Evolutionary conservation across 495 filamentous ascomycete genomes (phyloP).

Genomic region (Talaromyces stipitatus): DNA sequence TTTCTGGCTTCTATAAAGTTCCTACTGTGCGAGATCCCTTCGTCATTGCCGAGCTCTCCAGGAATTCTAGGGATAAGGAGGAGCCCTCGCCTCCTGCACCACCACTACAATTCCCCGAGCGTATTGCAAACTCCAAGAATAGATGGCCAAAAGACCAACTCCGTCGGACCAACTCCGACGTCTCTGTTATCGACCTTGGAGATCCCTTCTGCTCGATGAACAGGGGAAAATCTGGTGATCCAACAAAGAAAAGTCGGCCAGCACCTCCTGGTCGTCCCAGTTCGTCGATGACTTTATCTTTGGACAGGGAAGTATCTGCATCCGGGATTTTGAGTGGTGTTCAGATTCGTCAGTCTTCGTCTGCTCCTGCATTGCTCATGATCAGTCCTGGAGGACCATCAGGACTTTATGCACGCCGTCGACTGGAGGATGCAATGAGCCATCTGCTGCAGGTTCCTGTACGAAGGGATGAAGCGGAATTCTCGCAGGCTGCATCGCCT

Average conservation of each 20-base stretch:
- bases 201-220: background rate
- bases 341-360: background rate
- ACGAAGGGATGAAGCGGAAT: too few relatives aligned
- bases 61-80: background rate
- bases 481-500: background rate
- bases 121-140: background rate
- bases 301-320: background rate
- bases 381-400: background rate
- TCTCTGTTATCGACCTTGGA: constrained; percentile 2
- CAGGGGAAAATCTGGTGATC: too few relatives aligned
- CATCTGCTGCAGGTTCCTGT: background rate
- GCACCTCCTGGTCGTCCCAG: background rate
- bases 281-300: background rate
- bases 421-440: background rate
- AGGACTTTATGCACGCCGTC: background rate
- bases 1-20: background rate
- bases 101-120: background rate
- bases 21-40: background rate
- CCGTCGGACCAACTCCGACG: background rate
- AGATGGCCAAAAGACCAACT: too few relatives aligned
- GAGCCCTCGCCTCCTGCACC: background rate
- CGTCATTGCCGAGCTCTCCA: background rate
- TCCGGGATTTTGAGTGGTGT: background rate
- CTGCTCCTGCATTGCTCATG: background rate
- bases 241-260: too few relatives aligned